Conservation (phyloP, 2,329 filamentous ascomycete species). For the Xylariaceae sp. region DNA sequence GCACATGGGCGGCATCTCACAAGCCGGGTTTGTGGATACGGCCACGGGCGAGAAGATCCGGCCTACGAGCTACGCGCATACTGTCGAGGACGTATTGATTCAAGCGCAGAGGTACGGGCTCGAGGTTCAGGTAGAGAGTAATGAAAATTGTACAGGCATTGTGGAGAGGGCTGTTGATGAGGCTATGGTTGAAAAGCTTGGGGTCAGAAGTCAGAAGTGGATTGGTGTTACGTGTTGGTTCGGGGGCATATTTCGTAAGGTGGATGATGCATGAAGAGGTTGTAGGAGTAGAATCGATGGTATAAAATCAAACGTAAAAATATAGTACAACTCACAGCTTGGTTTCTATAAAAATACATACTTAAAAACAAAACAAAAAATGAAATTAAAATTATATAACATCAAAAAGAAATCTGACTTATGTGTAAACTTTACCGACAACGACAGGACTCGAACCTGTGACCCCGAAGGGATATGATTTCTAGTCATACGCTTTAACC, state of each 20-base stretch:
- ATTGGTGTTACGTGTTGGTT: slow-evolving; percentile 63
- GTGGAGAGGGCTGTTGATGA: slow-evolving; percentile 55
- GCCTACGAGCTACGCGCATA: slow-evolving; percentile 64
- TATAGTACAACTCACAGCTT: too few species aligned
- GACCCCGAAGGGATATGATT: slow-evolving; percentile 34
- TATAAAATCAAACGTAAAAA: too few species aligned
- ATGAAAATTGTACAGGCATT: slow-evolving; percentile 36
- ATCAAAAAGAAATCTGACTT: too few species aligned
- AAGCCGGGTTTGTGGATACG: slow-evolving; percentile 67
- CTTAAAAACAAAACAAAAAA: too few species aligned
- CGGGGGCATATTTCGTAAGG: slow-evolving; percentile 53
- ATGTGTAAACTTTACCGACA: too few species aligned
- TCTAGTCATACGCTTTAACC: slow-evolving; percentile 34
- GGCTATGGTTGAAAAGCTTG: slow-evolving; percentile 63
- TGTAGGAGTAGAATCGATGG: too few species aligned
- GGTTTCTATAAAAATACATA: too few species aligned
- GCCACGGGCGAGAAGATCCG: slow-evolving; percentile 62
- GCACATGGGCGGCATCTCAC: slow-evolving; percentile 65
- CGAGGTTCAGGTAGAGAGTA: slow-evolving; percentile 46
- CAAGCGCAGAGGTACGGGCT: slow-evolving; percentile 56
- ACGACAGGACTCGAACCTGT: slow-evolving; percentile 33
- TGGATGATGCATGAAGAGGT: too few species aligned
- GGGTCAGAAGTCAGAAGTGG: slow-evolving; percentile 69
- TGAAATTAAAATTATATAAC: too few species aligned
- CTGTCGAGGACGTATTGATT: slow-evolving; percentile 55